Conservation (phyloP, 1,284 basidiomycete species). For the Malassezia globosa region DNA sequence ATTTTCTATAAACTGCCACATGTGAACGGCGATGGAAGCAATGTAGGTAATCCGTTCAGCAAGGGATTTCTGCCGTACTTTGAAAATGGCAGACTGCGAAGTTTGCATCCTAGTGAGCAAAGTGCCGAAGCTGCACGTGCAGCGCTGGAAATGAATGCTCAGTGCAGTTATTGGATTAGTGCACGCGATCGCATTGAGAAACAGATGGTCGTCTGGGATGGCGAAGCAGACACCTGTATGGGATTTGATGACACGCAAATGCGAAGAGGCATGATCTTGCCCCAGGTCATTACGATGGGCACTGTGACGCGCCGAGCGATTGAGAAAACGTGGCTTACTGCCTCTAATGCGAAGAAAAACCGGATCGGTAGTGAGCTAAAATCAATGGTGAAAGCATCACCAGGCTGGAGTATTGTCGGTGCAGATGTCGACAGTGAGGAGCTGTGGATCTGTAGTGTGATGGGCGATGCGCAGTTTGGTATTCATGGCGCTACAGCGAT, state of each 20-base stretch:
- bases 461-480: constrained; percentile 98
- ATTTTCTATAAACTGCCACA: constrained; percentile 75
- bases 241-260: constrained; percentile 17
- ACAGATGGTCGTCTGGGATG: constrained; percentile 85
- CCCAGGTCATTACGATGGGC: constrained; percentile 95
- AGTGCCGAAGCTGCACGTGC: constrained; percentile 65
- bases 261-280: constrained; percentile 66
- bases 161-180: constrained; percentile 96
- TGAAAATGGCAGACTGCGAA: constrained; percentile 58
- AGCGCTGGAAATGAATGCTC: constrained; percentile 81
- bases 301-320: constrained; percentile 94
- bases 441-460: constrained; percentile 95
- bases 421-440: constrained; percentile 99
- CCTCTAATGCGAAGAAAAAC: constrained; percentile 94
- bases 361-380: constrained; percentile 95
- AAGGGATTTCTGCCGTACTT: constrained; percentile 82
- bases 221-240: constrained; percentile 50
- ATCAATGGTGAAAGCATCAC: constrained; percentile 87
- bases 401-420: constrained; percentile 86
- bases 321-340: constrained; percentile 96
- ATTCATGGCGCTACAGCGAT: constrained; percentile 91
- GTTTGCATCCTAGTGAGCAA: constrained; percentile 42
- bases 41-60: constrained; percentile 80
- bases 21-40: constrained; percentile 83
- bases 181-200: constrained; percentile 80